Evolutionary conservation across 805 yeast species (phyloP).

Genomic region (Metschnikowia chrysomelidarum): DNA sequence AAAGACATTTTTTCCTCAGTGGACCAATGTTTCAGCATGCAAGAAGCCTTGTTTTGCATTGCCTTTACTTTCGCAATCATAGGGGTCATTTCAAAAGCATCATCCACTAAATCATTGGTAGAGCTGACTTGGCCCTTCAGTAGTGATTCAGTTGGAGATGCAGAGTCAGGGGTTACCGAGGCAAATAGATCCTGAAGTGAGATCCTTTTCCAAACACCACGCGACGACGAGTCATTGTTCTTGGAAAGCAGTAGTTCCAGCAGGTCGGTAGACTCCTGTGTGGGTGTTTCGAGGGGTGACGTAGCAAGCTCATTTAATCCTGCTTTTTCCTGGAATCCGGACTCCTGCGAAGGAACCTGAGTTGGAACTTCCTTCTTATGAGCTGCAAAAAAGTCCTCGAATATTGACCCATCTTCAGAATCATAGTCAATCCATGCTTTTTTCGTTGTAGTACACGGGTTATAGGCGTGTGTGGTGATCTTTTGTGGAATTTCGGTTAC

Average conservation of each 20-base stretch:
- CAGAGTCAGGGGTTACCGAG: too few species aligned
- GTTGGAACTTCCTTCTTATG: neutral
- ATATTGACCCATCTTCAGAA: conserved; percentile 5
- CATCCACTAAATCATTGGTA: too few species aligned
- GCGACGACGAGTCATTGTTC: neutral
- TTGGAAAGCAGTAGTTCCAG: conserved; percentile 3
- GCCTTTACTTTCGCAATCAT: too few species aligned
- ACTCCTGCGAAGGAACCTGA: too few species aligned
- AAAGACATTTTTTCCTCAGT: too few species aligned
- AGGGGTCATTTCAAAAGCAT: too few species aligned
- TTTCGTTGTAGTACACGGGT: conserved; percentile 9
- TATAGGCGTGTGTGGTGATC: neutral
- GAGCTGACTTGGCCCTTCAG: too few species aligned
- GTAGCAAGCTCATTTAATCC: too few species aligned
- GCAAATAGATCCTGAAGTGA: conserved; percentile 3
- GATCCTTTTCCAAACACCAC: neutral
- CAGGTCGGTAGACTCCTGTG: neutral
- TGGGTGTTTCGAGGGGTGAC: neutral
- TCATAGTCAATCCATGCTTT: conserved; percentile 11
- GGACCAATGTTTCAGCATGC: too few species aligned
- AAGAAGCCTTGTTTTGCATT: too few species aligned
- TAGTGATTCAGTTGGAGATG: too few species aligned
- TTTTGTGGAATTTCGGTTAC: neutral
- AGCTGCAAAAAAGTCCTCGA: conserved; percentile 1
- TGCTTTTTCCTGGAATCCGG: too few species aligned